Percentiles rank a stretch among this genome's conserved stretches.
phyloP scores from a whole-genome alignment of 176 grass and related monocot species.

The barley (Hordeum vulgare) region DNA sequence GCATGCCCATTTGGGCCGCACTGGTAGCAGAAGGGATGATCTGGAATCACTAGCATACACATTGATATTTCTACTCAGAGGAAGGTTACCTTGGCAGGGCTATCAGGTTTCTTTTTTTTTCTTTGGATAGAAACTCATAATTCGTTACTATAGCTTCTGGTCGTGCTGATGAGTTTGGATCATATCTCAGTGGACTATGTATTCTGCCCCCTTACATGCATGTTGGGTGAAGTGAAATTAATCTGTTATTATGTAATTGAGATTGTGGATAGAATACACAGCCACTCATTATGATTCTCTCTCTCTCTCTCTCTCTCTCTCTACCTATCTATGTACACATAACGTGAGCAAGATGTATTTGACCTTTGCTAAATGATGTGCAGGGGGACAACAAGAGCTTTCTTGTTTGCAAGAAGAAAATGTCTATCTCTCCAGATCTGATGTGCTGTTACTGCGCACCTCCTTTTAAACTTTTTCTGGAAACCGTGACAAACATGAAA shows the following conservation, averaged over 20 bases:
- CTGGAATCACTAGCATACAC: constrained; percentile 94
- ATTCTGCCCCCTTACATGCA: neutral
- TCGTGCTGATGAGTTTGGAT: neutral
- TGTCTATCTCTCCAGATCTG: constrained; percentile 87
- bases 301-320: neutral
- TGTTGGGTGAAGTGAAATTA: constrained; percentile 2
- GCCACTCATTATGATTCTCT: neutral
- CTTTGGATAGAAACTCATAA: neutral
- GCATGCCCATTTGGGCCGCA: constrained; percentile 95
- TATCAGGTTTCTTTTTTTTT: constrained; percentile 63
- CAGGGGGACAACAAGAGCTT: constrained; percentile 99
- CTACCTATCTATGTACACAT: neutral
- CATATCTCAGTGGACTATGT: neutral
- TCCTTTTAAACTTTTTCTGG: constrained; percentile 88
- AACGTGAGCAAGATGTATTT: constrained; percentile 12
- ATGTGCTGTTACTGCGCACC: constrained; percentile 83
- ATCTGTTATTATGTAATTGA: neutral
- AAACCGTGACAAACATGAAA: constrained; percentile 96
- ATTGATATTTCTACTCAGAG: constrained; percentile 91
- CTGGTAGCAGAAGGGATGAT: constrained; percentile 97
- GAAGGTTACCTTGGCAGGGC: constrained; percentile 97
- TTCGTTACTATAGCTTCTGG: neutral
- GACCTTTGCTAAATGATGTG: constrained; percentile 33
- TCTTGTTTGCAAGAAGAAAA: constrained; percentile 99
- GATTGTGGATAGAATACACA: neutral